Conservation (phyloP, 305 asterid species). For the Stenogyne calaminthoides region DNA sequence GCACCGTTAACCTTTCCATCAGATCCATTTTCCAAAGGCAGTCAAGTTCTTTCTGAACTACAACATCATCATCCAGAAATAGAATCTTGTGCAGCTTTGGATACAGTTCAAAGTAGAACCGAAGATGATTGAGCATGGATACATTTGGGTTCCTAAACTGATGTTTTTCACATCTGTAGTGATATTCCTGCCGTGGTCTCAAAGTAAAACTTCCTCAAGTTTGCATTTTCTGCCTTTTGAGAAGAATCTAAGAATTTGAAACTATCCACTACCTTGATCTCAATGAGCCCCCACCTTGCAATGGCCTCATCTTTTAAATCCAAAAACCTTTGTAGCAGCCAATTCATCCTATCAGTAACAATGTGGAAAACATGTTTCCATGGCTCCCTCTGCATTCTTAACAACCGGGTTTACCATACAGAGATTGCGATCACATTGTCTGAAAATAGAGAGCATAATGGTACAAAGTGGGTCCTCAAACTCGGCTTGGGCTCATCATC, state of each 20-base stretch:
- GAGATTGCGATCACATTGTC: slow-evolving; percentile 59
- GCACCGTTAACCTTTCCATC: slow-evolving; percentile 60
- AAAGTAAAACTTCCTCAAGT: slow-evolving; percentile 45
- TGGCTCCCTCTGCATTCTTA: slow-evolving; percentile 61
- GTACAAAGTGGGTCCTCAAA: slow-evolving; percentile 53
- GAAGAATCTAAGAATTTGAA: slow-evolving; percentile 52
- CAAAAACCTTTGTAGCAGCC: slow-evolving; percentile 58
- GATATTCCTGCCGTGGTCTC: slow-evolving; percentile 46
- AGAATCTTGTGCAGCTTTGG: slow-evolving; percentile 56
- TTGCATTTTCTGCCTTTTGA: slow-evolving; percentile 45
- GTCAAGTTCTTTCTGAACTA: slow-evolving; percentile 62
- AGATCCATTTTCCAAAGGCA: slow-evolving; percentile 51
- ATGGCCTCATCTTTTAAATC: slow-evolving; percentile 62
- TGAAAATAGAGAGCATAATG: slow-evolving; percentile 60
- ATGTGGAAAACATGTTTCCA: slow-evolving; percentile 61
- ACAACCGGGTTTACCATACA: slow-evolving; percentile 52
- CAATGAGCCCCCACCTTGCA: slow-evolving; percentile 53
- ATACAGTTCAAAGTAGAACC: slow-evolving; percentile 54
- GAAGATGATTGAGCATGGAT: slow-evolving; percentile 54
- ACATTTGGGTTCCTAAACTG: slow-evolving; percentile 53
- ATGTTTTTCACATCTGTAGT: slow-evolving; percentile 43
- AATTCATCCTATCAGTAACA: slow-evolving; percentile 56
- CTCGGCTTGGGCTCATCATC: slow-evolving; percentile 56
- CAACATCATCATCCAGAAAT: slow-evolving; percentile 58
- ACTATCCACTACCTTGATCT: slow-evolving; percentile 47